These are phyloP conservation scores for Hyphopichia wangnamkhiaoensis DNA, from an alignment of 1,139 yeast species.

Conservation along the genomic window DNA sequence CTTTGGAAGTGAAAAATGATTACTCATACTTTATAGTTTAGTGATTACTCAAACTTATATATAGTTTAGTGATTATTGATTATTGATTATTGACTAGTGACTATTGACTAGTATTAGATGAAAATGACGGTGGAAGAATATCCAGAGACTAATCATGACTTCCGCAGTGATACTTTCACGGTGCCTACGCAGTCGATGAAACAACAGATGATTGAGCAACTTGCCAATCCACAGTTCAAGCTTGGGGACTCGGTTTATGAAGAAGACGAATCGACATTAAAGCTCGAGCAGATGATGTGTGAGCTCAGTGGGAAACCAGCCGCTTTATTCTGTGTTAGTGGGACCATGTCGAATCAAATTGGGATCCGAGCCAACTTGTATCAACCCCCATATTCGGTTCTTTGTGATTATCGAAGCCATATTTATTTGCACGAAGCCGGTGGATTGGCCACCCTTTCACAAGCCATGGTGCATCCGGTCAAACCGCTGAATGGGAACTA, in stretches of 20 bases:
- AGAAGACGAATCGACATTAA: conserved; percentile 73
- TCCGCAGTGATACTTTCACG: conserved; percentile 90
- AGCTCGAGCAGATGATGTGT: conserved; percentile 67
- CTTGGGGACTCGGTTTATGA: conserved; percentile 87
- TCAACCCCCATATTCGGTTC: conserved; percentile 84
- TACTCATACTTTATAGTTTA: no score
- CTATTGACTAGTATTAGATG: conserved; percentile 7
- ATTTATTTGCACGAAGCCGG: conserved; percentile 86
- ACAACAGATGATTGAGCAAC: conserved; percentile 46
- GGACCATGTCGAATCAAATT: conserved; percentile 88
- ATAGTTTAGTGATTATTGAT: no score
- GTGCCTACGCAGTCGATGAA: conserved; percentile 83
- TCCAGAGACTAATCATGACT: conserved; percentile 50
- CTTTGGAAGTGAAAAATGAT: no score
- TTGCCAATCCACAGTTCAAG: conserved; percentile 42
- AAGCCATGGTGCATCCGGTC: conserved; percentile 90
- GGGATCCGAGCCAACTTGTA: conserved; percentile 74
- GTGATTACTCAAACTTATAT: no score
- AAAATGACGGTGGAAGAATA: conserved; percentile 18
- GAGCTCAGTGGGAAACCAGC: conserved; percentile 78
- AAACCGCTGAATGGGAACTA: conserved; percentile 72
- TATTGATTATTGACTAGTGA: no score
- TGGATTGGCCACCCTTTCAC: conserved; percentile 84
- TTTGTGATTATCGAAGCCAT: conserved; percentile 87
- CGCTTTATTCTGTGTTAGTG: conserved; percentile 83